Base-by-base conservation (phyloP, 805 yeast species). In the Blastobotrys peoriensis region DNA sequence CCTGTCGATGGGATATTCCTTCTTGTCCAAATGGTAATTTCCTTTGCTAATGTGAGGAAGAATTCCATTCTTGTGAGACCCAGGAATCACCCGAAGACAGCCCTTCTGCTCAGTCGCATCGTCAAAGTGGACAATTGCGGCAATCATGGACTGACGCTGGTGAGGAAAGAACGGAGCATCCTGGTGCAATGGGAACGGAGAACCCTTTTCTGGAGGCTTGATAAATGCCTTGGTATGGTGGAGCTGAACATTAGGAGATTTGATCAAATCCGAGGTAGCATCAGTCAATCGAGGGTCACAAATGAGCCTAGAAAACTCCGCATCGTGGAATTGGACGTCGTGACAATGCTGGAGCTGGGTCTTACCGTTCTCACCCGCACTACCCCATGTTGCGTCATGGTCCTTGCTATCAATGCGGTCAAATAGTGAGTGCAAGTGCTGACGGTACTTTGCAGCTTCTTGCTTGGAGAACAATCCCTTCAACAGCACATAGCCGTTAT, bases 131-230 rank as follows among this genome's bases (percentile, higher is more conserved):
- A 36, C 19, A 6, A 36, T 36, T 8, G 39, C 39, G n/a, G 39
- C 39, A 16, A 36, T 36, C 39, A 36, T 36, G 9, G 39, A 36
- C 8, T 36, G 23, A 9, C 39, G 39, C 39, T 36, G 23, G 23
- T 36, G 39, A 18, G 39, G 39, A 25, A 36, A 36, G 19, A 36
- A 36, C 19, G 39, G 39, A 13, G 39, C 39, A 15, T 36, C 39
- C n/a, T 36, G 39, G 39, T 36, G 39, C 39, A 36, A 36, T 36
- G 39, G 39, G 22, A 36, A 36, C 17, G 39, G 39, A n/a, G 39
- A 36, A 6, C 39, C 39, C 17, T 36, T 36, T 25, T 36, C 39
- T 9, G 39, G 39, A 21, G 39, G 39, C 23, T 36, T 36, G 39
- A 36, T 36, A 15, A 36, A 36, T 18, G 39, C 39, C 39, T 36